Percentiles rank a stretch among this genome's conserved stretches.
Conservation (phyloP, 306 rosid species). For the Notholithocarpus densiflorus region DNA sequence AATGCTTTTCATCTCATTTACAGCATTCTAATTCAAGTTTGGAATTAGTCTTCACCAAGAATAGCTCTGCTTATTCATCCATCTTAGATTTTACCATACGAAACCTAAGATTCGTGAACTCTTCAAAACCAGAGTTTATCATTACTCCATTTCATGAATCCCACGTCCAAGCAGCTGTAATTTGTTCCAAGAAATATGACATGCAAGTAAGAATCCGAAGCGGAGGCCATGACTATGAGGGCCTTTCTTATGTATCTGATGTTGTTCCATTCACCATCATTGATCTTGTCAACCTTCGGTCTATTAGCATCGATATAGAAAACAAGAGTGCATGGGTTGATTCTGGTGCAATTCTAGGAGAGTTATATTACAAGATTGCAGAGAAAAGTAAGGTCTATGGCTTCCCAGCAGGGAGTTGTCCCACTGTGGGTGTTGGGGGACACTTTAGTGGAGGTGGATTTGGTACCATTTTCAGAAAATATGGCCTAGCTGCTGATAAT, state of each 20-base stretch:
- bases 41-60: background rate
- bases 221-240: background rate
- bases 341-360: background rate
- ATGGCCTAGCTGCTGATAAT: slow-evolving; percentile 1
- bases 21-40: background rate
- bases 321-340: background rate
- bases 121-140: background rate
- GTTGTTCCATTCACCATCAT: background rate
- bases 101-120: background rate
- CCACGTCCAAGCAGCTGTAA: background rate
- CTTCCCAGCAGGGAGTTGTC: slow-evolving; percentile 2
- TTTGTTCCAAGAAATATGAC: background rate
- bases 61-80: background rate
- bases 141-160: background rate
- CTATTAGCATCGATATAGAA: background rate
- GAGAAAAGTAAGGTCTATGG: background rate
- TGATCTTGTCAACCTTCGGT: background rate
- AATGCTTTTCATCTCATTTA: background rate
- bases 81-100: background rate
- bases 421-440: background rate
- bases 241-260: background rate
- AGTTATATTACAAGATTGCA: background rate
- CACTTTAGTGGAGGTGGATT: background rate
- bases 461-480: background rate
- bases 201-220: background rate